Evolutionary conservation across 2,329 filamentous ascomycete genomes (phyloP).

Genomic region (Arthrobotrys sphaeroides): DNA sequence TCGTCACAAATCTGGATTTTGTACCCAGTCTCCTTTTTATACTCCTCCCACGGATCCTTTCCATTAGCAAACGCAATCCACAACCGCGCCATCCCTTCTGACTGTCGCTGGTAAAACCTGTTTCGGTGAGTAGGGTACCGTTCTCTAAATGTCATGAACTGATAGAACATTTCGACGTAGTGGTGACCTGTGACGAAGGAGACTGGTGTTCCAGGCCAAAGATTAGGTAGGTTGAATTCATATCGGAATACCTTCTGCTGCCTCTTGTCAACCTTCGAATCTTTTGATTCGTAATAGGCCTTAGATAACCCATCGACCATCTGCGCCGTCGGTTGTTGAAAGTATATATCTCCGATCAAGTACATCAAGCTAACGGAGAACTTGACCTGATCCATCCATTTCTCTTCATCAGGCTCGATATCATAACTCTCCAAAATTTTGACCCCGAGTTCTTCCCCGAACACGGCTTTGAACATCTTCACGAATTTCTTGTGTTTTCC

Average conservation of each 20-base stretch:
- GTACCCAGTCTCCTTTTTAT: slow-evolving; percentile 24
- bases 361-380: slow-evolving; percentile 54
- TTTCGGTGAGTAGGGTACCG: slow-evolving; percentile 55
- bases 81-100: slow-evolving; percentile 53
- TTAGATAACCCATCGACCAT: slow-evolving; percentile 46
- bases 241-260: slow-evolving; percentile 55
- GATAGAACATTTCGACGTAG: slow-evolving; percentile 55
- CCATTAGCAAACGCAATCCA: slow-evolving; percentile 56
- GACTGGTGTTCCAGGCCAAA: slow-evolving; percentile 59
- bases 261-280: slow-evolving; percentile 47
- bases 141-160: slow-evolving; percentile 55
- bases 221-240: slow-evolving; percentile 58
- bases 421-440: slow-evolving; percentile 51
- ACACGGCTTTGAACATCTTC: slow-evolving; percentile 12
- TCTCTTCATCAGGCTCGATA: slow-evolving; percentile 31
- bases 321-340: slow-evolving; percentile 47
- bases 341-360: slow-evolving; percentile 55
- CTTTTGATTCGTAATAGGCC: slow-evolving; percentile 7
- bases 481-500: slow-evolving; percentile 26
- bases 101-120: slow-evolving; percentile 54
- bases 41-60: slow-evolving; percentile 46
- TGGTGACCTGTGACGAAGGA: slow-evolving; percentile 56
- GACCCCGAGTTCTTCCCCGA: slow-evolving; percentile 15
- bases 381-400: slow-evolving; percentile 44
- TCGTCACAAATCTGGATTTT: slow-evolving; percentile 47